Percentiles rank a stretch among this genome's conserved stretches.
These are phyloP conservation scores for Sclerotinia minor DNA, from an alignment of 2,329 filamentous ascomycete genomes.

Conservation along the genomic window DNA sequence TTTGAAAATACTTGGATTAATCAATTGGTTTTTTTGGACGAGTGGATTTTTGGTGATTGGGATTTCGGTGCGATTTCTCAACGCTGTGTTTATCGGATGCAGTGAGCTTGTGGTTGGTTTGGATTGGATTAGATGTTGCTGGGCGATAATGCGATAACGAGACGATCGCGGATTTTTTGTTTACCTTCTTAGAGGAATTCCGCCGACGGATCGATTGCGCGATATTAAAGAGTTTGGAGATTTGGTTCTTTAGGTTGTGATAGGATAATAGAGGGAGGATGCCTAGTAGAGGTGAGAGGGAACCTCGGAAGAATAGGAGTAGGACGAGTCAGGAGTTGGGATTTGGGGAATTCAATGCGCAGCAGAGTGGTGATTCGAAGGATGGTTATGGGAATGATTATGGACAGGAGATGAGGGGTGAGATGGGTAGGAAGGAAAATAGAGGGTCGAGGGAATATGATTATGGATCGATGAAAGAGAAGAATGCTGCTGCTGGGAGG, in stretches of 20 bases:
- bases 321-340: slow-evolving; percentile 20
- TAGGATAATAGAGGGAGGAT: slow-evolving; percentile 10
- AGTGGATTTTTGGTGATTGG: not conserved
- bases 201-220: not conserved
- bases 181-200: not conserved
- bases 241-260: not conserved
- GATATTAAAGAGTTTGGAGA: not conserved
- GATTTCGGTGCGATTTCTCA: not conserved
- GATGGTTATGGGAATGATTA: slow-evolving; percentile 1
- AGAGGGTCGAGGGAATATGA: slow-evolving; percentile 16
- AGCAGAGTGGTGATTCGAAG: not conserved
- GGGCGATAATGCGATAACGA: slow-evolving; percentile 22
- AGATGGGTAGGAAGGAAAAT: slow-evolving; percentile 10
- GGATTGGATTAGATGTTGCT: no score
- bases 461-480: slow-evolving; percentile 14
- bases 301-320: slow-evolving; percentile 14
- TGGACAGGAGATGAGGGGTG: slow-evolving; percentile 3
- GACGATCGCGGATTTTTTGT: not conserved
- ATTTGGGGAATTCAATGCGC: not conserved
- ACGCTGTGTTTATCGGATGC: not conserved
- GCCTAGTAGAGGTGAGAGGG: slow-evolving; percentile 17
- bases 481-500: not conserved
- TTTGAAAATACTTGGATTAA: no score
- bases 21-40: not conserved
- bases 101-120: not conserved